Percentiles rank a stretch among this genome's conserved stretches.
Conservation (phyloP, 2,329 filamentous ascomycete genomes). For the Colletotrichum tropicale region DNA sequence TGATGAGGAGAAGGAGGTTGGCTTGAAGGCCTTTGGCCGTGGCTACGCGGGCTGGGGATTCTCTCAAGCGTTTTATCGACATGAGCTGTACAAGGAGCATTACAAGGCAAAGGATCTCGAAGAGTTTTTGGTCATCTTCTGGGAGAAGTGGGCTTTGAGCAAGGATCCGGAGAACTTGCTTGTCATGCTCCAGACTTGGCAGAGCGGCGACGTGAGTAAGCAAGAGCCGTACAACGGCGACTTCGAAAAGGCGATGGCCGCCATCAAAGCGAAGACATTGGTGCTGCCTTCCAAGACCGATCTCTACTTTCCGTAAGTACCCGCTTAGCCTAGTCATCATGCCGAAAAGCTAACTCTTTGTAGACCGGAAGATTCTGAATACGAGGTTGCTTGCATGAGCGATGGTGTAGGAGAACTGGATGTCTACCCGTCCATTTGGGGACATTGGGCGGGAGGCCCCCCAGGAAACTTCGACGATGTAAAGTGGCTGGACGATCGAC, state of each 20-base stretch:
- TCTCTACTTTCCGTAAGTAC: slow-evolving; percentile 70
- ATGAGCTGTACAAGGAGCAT: slow-evolving; percentile 66
- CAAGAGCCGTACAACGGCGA: slow-evolving; percentile 72
- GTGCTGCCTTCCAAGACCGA: slow-evolving; percentile 77
- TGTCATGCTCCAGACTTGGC: slow-evolving; percentile 80
- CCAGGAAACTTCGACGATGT: slow-evolving; percentile 74
- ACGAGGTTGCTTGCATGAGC: slow-evolving; percentile 64
- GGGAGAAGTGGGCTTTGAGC: slow-evolving; percentile 75
- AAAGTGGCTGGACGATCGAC: slow-evolving; percentile 70
- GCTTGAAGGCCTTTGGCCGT: slow-evolving; percentile 72
- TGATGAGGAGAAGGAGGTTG: slow-evolving; percentile 44
- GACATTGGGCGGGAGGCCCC: slow-evolving; percentile 66
- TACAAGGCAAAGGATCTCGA: slow-evolving; percentile 54
- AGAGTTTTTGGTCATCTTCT: slow-evolving; percentile 76
- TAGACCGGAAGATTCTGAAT: slow-evolving; percentile 73
- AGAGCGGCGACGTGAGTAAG: slow-evolving; percentile 71
- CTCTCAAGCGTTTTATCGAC: slow-evolving; percentile 77
- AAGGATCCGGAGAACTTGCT: slow-evolving; percentile 81
- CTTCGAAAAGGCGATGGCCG: slow-evolving; percentile 68
- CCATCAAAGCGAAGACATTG: slow-evolving; percentile 74
- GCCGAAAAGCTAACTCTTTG: not conserved
- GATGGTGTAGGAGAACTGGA: slow-evolving; percentile 35
- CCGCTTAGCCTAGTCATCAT: not conserved
- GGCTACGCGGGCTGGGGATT: slow-evolving; percentile 86
- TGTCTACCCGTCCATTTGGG: slow-evolving; percentile 46